Percentiles rank a stretch among this genome's conserved stretches.
phyloP scores from a whole-genome alignment of 2,329 filamentous ascomycete species.

The Dothistroma septosporum region DNA sequence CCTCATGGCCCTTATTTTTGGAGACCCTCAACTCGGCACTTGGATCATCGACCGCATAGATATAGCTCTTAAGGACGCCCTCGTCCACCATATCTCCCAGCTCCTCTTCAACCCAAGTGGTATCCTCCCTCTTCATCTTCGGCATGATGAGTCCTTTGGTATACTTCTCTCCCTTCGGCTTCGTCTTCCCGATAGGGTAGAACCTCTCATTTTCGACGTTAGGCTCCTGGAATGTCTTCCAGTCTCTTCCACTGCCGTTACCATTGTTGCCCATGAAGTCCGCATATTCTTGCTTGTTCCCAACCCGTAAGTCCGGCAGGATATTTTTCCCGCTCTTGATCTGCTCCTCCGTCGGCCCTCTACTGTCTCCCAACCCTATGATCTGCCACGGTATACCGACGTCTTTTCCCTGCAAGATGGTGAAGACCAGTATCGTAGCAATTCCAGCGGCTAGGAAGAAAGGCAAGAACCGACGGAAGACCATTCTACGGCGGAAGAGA shows the following conservation, averaged over 20 bases:
- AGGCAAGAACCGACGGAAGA: conserved; percentile 27
- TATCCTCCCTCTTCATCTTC: conserved; percentile 49
- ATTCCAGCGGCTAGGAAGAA: conserved; percentile 25
- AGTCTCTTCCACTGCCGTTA: conserved; percentile 2
- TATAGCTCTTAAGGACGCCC: conserved; percentile 38
- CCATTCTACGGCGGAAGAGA: conserved; percentile 24
- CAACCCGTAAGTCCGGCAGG: conserved; percentile 21
- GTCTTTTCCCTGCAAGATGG: conserved; percentile 36
- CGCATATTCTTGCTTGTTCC: conserved; percentile 12
- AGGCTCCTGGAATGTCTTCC: conserved; percentile 24
- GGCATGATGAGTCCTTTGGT: conserved; percentile 54
- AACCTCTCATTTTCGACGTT: conserved; percentile 26
- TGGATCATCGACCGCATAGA: conserved; percentile 53
- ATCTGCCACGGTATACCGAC: conserved; percentile 34
- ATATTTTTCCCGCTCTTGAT: conserved; percentile 22
- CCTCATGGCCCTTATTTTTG: conserved; percentile 59
- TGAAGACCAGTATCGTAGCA: conserved; percentile 34
- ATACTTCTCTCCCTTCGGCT: conserved; percentile 48
- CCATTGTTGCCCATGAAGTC: conserved; percentile 2
- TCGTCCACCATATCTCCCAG: conserved; percentile 42
- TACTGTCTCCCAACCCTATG: conserved; percentile 39
- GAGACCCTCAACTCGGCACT: conserved; percentile 48
- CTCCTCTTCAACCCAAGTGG: conserved; percentile 52
- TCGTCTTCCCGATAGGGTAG: conserved; percentile 35
- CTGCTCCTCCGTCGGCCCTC: conserved; percentile 25